Evolutionary conservation across 1,139 yeast species (phyloP).

Genomic region (Protomyces lactucae-debilis): DNA sequence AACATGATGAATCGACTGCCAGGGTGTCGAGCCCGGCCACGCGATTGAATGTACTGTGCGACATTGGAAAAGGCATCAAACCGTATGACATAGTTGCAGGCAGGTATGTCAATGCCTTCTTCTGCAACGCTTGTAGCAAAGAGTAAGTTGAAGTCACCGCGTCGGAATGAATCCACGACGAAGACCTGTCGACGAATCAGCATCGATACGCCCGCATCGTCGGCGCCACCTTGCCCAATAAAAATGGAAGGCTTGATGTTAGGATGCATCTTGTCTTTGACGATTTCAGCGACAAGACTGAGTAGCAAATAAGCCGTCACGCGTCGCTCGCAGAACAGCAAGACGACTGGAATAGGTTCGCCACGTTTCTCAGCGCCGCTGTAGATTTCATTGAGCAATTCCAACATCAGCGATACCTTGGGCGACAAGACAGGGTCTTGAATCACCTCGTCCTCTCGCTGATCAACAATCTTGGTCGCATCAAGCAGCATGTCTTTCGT

Average conservation of each 20-base stretch:
- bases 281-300: constrained; percentile 1
- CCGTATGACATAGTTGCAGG: constrained; percentile 27
- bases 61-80: constrained; percentile 27
- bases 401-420: constrained; percentile 23
- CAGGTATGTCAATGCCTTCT: constrained; percentile 29
- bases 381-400: constrained; percentile 9
- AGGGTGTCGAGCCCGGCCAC: constrained; percentile 29
- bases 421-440: constrained; percentile 4
- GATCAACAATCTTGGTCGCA: not conserved
- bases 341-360: not conserved
- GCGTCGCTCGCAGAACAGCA: constrained; percentile 29
- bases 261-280: not conserved
- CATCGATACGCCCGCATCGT: constrained; percentile 26
- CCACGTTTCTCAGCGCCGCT: not conserved
- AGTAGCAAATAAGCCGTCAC: constrained; percentile 28
- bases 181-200: constrained; percentile 21
- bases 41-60: constrained; percentile 29
- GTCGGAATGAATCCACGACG: constrained; percentile 23
- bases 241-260: constrained; percentile 23
- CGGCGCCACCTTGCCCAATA: constrained; percentile 30
- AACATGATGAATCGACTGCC: constrained; percentile 3
- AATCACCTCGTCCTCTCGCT: not conserved
- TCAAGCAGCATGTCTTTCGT: not conserved
- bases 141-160: constrained; percentile 16
- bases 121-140: constrained; percentile 32